These are phyloP conservation scores for Candida takata DNA, from an alignment of 805 yeast genomes.

Conservation along the genomic window DNA sequence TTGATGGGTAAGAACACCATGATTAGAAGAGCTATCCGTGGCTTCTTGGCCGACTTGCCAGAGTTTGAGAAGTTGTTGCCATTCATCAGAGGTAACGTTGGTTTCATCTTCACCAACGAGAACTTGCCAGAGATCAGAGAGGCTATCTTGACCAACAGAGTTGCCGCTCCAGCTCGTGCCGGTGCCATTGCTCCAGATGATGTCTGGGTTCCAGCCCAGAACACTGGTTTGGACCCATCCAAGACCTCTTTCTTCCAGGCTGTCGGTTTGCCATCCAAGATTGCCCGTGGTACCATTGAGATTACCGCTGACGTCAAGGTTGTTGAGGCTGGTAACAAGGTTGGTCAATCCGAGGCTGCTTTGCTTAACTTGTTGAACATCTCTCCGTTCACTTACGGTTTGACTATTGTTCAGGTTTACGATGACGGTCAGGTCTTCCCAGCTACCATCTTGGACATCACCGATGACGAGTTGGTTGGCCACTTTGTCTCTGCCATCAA, in stretches of 20 bases:
- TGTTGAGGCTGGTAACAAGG: conserved; percentile 77
- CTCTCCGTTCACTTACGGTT: conserved; percentile 99
- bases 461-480: conserved; percentile 90
- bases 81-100: conserved; percentile 95
- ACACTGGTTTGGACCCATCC: conserved; percentile 99
- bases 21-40: conserved; percentile 99
- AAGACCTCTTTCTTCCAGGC: conserved; percentile 99
- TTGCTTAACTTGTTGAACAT: conserved; percentile 99
- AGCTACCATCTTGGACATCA: conserved; percentile 92
- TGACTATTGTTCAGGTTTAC: conserved; percentile 94
- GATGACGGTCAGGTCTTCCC: conserved; percentile 99
- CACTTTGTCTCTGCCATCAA: conserved; percentile 90
- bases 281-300: conserved; percentile 99
- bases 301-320: conserved; percentile 95
- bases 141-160: conserved; percentile 80
- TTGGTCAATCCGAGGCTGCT: conserved; percentile 99
- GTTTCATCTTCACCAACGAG: conserved; percentile 98
- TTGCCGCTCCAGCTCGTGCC: conserved; percentile 99
- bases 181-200: conserved; percentile 99
- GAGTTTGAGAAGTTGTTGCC: conserved; percentile 94
- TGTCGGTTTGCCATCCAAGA: conserved; percentile 99
- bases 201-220: conserved; percentile 97
- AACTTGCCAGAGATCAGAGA: conserved; percentile 93
- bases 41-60: conserved; percentile 88
- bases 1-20: conserved; percentile 99